Percentiles rank a stretch among this genome's conserved stretches.
phyloP scores from a whole-genome alignment of 495 filamentous ascomycete species.

The Aspergillus steynii region DNA sequence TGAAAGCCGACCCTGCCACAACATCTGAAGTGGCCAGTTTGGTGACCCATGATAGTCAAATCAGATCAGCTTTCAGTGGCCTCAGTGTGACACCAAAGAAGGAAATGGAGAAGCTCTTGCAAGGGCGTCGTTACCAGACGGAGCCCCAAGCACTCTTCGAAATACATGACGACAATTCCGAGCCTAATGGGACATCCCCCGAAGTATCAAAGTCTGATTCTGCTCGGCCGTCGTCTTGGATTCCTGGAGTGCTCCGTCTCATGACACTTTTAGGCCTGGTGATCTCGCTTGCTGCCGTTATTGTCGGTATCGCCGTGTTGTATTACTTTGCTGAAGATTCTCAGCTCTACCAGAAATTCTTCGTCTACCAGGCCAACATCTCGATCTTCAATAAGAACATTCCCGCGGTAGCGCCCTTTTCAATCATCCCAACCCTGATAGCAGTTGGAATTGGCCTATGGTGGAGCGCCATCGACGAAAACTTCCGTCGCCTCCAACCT shows the following conservation, averaged over 20 bases:
- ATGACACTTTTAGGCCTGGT: slow-evolving; percentile 22
- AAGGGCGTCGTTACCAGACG: slow-evolving; percentile 11
- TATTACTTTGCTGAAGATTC: slow-evolving; percentile 23
- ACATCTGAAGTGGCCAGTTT: slow-evolving; percentile 11
- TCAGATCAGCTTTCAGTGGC: slow-evolving; percentile 7
- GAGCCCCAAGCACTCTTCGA: slow-evolving; percentile 15
- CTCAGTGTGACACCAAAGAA: slow-evolving; percentile 16
- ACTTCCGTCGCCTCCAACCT: slow-evolving; percentile 33
- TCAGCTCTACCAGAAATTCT: slow-evolving; percentile 32
- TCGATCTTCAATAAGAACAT: slow-evolving; percentile 24
- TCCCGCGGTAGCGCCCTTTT: slow-evolving; percentile 31
- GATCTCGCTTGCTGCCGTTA: slow-evolving; percentile 12
- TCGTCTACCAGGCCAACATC: slow-evolving; percentile 32
- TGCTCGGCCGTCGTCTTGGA: slow-evolving; percentile 9
- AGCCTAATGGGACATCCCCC: neutral
- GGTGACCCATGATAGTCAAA: slow-evolving; percentile 8
- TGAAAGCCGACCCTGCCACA: slow-evolving; percentile 22
- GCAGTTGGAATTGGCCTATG: slow-evolving; percentile 32
- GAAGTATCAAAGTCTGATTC: slow-evolving; percentile 2
- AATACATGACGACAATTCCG: neutral
- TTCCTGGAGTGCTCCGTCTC: slow-evolving; percentile 24
- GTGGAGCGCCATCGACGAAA: slow-evolving; percentile 40
- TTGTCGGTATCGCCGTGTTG: slow-evolving; percentile 28
- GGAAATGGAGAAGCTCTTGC: slow-evolving; percentile 12
- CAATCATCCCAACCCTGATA: slow-evolving; percentile 34